Evolutionary conservation across 2,329 filamentous ascomycete genomes (phyloP), one percentile per base, ranked within the genome.

Genomic region (Talaromyces amestolkiae): DNA sequence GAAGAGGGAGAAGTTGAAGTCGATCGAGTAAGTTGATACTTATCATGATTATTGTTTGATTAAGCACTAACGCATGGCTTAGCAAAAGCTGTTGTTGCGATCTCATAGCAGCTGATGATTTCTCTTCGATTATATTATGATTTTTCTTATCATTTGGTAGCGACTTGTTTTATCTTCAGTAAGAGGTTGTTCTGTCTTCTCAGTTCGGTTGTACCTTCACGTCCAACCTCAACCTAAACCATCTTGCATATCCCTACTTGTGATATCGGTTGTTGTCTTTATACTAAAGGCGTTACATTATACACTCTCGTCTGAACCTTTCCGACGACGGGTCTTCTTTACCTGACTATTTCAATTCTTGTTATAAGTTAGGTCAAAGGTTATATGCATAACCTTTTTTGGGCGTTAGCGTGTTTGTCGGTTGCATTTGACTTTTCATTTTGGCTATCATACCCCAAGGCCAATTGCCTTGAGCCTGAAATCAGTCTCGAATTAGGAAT

Each of bases 1-100:
- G 79, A 89, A 61, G 86, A 85, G 65, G 84, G 84, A 73, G 84
- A 84, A 54, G 88, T 91, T 81, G 86, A 82, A 73, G 77, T 86
- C 70, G 81, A 85, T 73, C 80, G 83, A 77, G 84, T 86, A 76
- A 78, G 83, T 72, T 68, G 66, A 65, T 66, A 15, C 24, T 45
- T 24, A 8, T 17, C 19, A 15, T 15, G 6, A 9, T 27, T 17
- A 51, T 51, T 10, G 11, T 6, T 43, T 17, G 22, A 49, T n/a
- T 13, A 17, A 19, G 13, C 37, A 41, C 60, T 68, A 61, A 68
- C 35, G 11, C 31, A 37, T 15, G 47, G 17, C 61, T 51, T 41
- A 58, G 58, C 65, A 70, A 47, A 69, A 80, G 77, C 76, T 82
- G 67, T 70, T 83, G 66, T 73, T 83, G 68, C 78, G 82, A 68